Conservation (phyloP, 257 asterid species). For the Nemophila menziesii region DNA sequence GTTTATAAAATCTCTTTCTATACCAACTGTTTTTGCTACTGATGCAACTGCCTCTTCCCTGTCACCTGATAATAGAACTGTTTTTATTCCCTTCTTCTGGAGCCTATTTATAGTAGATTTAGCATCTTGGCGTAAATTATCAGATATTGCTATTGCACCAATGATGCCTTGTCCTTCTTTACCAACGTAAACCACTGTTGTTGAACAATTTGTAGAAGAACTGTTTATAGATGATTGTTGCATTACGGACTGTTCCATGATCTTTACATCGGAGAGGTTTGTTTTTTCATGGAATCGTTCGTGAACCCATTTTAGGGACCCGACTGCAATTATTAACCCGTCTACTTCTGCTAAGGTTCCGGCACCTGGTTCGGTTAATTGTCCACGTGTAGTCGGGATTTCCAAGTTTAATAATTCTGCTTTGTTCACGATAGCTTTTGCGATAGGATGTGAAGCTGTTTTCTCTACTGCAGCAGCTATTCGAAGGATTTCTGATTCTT, state of each 20-base stretch:
- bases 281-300: slow-evolving; percentile 71
- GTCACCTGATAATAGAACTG: slow-evolving; percentile 89
- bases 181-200: slow-evolving; percentile 80
- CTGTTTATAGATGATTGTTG: slow-evolving; percentile 33
- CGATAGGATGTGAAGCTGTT: slow-evolving; percentile 97
- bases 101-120: slow-evolving; percentile 68
- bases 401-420: slow-evolving; percentile 60
- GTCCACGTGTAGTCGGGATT: slow-evolving; percentile 64
- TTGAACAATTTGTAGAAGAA: slow-evolving; percentile 64
- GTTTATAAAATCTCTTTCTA: slow-evolving; percentile 52
- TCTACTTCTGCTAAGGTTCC: slow-evolving; percentile 95
- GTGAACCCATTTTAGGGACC: slow-evolving; percentile 72
- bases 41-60: slow-evolving; percentile 99
- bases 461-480: slow-evolving; percentile 95
- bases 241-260: slow-evolving; percentile 57
- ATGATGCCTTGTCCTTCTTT: slow-evolving; percentile 88
- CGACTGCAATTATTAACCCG: slow-evolving; percentile 88
- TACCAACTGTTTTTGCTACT: slow-evolving; percentile 67
- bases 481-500: slow-evolving; percentile 62
- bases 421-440: slow-evolving; percentile 65
- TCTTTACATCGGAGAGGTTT: slow-evolving; percentile 35
- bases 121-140: slow-evolving; percentile 74
- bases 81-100: slow-evolving; percentile 65
- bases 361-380: slow-evolving; percentile 83
- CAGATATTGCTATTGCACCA: slow-evolving; percentile 86